Evolutionary conservation across 495 filamentous ascomycete species (phyloP).

Genomic region (Podospora fimiseda): DNA sequence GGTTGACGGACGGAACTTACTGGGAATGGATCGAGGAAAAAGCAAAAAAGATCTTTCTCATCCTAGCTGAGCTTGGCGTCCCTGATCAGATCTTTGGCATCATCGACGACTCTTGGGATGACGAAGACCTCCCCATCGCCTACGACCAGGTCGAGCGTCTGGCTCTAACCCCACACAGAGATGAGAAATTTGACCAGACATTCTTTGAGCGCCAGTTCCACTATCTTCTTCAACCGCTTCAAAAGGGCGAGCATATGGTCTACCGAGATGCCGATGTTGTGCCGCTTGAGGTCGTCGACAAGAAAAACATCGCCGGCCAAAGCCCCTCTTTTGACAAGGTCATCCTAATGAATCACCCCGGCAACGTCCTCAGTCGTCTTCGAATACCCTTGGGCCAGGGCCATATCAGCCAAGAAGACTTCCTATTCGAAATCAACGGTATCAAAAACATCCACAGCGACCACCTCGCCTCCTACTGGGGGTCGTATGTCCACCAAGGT

Average conservation of each 20-base stretch:
- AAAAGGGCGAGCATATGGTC: constrained; percentile 61
- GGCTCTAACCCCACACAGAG: constrained; percentile 51
- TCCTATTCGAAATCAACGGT: constrained; percentile 59
- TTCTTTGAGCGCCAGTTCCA: constrained; percentile 81
- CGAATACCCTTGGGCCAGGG: constrained; percentile 57
- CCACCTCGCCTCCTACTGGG: constrained; percentile 75
- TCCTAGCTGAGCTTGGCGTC: constrained; percentile 70
- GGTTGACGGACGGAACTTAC: constrained; percentile 83
- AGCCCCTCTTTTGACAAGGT: constrained; percentile 60
- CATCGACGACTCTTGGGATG: constrained; percentile 81
- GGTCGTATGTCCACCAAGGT: constrained; percentile 69
- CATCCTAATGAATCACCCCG: constrained; percentile 51
- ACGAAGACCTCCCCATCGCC: constrained; percentile 78
- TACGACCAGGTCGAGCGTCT: constrained; percentile 64
- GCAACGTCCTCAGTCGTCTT: constrained; percentile 62
- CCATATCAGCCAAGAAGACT: constrained; percentile 57
- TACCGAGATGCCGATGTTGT: constrained; percentile 76
- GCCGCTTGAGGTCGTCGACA: constrained; percentile 61
- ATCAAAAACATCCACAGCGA: constrained; percentile 62
- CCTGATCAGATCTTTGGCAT: constrained; percentile 81
- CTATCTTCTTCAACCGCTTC: constrained; percentile 66
- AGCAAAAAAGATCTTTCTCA: constrained; percentile 73
- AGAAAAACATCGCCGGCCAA: constrained; percentile 43
- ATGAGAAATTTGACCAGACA: constrained; percentile 59
- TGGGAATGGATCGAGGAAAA: constrained; percentile 85